These are phyloP conservation scores for Vitis labrusca DNA, from an alignment of 164 flowering plant species.

Conservation along the genomic window DNA sequence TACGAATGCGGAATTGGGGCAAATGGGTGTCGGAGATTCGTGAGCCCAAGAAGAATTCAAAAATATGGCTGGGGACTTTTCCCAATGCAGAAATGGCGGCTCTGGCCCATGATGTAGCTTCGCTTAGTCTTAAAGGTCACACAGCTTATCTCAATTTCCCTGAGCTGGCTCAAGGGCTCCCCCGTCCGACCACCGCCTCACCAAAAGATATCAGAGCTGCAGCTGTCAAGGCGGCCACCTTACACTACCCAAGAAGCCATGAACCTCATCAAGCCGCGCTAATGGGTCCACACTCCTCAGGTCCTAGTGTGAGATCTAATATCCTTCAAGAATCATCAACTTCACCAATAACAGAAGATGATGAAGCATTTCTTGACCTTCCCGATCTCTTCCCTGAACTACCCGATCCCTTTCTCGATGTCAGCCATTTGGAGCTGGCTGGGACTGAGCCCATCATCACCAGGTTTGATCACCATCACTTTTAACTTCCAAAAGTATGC, in stretches of 20 bases:
- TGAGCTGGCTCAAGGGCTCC: conserved; percentile 40
- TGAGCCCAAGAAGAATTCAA: conserved; percentile 60
- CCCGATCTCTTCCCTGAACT: conserved; percentile 24
- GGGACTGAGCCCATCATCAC: background rate
- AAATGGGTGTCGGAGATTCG: conserved; percentile 70
- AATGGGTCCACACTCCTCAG: background rate
- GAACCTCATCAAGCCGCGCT: background rate
- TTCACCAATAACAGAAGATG: conserved; percentile 11
- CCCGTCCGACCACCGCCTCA: conserved; percentile 42
- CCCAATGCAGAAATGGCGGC: conserved; percentile 70
- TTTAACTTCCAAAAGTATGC: no score
- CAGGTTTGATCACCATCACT: no score
- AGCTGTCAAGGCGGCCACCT: conserved; percentile 48
- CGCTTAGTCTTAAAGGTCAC: conserved; percentile 52
- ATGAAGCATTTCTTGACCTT: conserved; percentile 31
- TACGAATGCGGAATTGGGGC: conserved; percentile 60
- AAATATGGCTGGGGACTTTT: conserved; percentile 68
- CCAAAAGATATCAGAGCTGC: conserved; percentile 62
- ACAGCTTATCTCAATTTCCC: conserved; percentile 61
- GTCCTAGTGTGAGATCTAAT: conserved; percentile 1
- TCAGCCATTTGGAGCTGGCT: conserved; percentile 6
- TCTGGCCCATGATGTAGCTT: conserved; percentile 67
- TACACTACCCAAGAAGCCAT: conserved; percentile 3
- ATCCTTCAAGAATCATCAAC: conserved; percentile 13
- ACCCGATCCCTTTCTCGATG: background rate